Evolutionary conservation across 208 protist genomes (phyloP), one percentile per base, ranked within the genome.

Genomic region (Leishmania martiniquensis): DNA sequence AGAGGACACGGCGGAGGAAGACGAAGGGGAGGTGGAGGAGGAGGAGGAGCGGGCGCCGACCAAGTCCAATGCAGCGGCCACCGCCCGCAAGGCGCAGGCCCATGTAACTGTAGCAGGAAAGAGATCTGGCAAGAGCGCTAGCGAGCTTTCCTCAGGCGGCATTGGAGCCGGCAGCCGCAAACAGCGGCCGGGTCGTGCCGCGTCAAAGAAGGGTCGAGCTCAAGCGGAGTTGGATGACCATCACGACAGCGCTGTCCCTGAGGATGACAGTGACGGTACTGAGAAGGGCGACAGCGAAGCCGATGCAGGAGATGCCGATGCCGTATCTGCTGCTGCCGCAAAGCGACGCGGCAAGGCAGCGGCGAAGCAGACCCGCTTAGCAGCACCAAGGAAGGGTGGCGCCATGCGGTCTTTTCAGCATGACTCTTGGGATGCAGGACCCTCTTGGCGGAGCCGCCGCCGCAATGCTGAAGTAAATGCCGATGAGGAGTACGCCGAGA

Each of bases 371-470:
- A 20, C 32, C 44, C 17, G 52, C 75, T n/a, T 59, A n/a, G 20
- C 66, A 37, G 37, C 63, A 32, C 78, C 62, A 29, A 81, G 71
- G 70, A 79, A 76, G 63, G 34, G 72, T 6, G 67, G 42, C 10
- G 49, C 47, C 17, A 85, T 89, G 83, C 82, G 63, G 20, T 75
- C 68, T 13, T 87, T 90, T 70, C 74, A 83, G 76, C 84, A 91
- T 69, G 85, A 88, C 74, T 83, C 77, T 15, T 91, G 89, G 89
- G 86, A 93, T 55, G 81, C 80, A 45, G 80, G 49, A 4, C 78
- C 75, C 17, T 45, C 72, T 72, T 44, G 73, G 32, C 54, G 77
- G 69, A 22, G 74, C 66, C 55, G 72, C 59, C 42, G 17, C 17
- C 49, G n/a, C 4, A 63, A 82, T 29, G 81, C 66, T 71, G 80